Base-by-base conservation (phyloP, 192 early-diverging fungal genomes). In the Coemansia pectinata region DNA sequence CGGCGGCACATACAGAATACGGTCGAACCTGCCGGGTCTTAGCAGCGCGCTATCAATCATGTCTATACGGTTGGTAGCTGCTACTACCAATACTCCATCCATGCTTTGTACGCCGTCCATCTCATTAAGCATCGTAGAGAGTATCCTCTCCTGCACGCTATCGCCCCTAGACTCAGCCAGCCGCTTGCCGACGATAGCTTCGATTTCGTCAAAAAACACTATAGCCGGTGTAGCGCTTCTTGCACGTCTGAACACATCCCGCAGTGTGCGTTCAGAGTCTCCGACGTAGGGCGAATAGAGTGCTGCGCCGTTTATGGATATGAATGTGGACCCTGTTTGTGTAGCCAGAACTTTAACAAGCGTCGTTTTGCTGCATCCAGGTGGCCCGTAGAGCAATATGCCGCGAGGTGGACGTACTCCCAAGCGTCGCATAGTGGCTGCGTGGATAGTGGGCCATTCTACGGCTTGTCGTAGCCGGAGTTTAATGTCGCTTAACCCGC, bases 1-100 rank as follows among this genome's bases (percentile, higher is more conserved):
- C 5, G 91, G 87, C 48, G 92, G 91, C 58, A 99, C 97, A 73
- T 99, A 96, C 52, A 99, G 90, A 81, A 97, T 94, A 19, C 94
- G 83, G 76, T 98, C 98, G 66, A 99, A 87, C 55, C 98, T 88
- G 33, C 98, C 98, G 11, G 97, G 97, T 66, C 98, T 85, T 67
- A 98, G 70, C 70, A 99, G 79, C 21, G 98, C 98, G 27, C 93
- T 91, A 77, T 99, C 98, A 59, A 99, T 81, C 57, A 96, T 95
- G 72, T 99, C 97, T 2, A 96, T 93, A 55, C 98, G 87, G 83
- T 99, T 99, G 9, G 98, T 99, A 2, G 98, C 98, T 88, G 96
- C 98, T 90, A 99, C 96, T 76, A 98, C 95, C 75, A 97, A 93
- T 59, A 99, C 78, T 14, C 96, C 87, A 79, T 96, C 95, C 88